Percentiles rank a stretch among this genome's conserved stretches.
Evolutionary conservation across 371 early-diverging fungal species (phyloP).

Genomic region (Mortierella sp.): DNA sequence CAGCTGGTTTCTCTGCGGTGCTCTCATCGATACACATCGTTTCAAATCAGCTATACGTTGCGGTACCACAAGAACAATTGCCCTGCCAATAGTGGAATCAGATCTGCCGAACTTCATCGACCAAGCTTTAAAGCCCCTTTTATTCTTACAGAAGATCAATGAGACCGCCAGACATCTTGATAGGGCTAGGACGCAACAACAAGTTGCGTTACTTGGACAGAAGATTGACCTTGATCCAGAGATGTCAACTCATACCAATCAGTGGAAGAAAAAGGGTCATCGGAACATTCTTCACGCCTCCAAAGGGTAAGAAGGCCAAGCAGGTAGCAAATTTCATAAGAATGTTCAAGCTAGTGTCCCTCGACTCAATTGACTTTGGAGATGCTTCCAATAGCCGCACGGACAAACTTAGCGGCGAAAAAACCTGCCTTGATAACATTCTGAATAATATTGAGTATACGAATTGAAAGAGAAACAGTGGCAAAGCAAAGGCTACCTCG

Average conservation of each 20-base stretch:
- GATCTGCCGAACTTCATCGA: not conserved
- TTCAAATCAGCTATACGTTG: not conserved
- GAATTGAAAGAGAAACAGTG: no score
- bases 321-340: not conserved
- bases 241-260: not conserved
- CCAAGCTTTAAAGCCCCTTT: not conserved
- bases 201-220: not conserved
- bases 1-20: not conserved
- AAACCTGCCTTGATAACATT: no score
- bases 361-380: not conserved
- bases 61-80: not conserved
- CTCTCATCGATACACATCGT: not conserved
- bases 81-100: not conserved
- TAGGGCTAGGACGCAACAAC: not conserved
- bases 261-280: not conserved
- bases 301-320: not conserved
- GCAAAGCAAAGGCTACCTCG: not conserved
- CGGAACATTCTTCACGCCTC: slow-evolving; percentile 1
- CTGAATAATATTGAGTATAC: no score
- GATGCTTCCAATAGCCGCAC: no score
- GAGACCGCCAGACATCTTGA: not conserved
- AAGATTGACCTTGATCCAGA: not conserved
- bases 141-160: not conserved
- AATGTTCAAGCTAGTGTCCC: not conserved
- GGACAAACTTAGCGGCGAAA: no score